phyloP scores from a whole-genome alignment of 2,329 filamentous ascomycete genomes.

The Botrytis paeoniae region DNA sequence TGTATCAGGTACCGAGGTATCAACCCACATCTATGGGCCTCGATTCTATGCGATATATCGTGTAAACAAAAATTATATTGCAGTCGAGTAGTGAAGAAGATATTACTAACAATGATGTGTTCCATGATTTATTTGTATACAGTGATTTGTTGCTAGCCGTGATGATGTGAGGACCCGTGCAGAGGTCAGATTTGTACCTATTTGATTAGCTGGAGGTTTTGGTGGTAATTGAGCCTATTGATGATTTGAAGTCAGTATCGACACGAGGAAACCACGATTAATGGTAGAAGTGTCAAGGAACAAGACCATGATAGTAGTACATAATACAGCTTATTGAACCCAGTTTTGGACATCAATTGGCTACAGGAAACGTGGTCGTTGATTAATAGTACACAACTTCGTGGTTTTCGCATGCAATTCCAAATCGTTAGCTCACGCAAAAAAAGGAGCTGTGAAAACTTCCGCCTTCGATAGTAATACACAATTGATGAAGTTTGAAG shows the following conservation, averaged over 20 bases:
- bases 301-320: neutral
- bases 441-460: neutral
- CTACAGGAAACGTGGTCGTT: neutral
- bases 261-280: neutral
- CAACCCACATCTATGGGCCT: neutral
- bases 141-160: neutral
- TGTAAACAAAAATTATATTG: neutral
- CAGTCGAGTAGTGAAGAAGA: neutral
- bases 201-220: neutral
- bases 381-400: neutral
- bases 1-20: neutral
- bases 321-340: neutral
- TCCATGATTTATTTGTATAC: neutral
- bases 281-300: neutral
- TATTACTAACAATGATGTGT: neutral
- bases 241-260: neutral
- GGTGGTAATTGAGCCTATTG: neutral
- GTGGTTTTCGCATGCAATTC: constrained; percentile 6
- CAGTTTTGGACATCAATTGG: neutral
- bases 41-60: neutral
- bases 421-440: neutral
- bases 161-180: neutral
- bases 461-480: neutral
- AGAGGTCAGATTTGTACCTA: neutral
- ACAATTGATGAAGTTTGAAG: neutral